These are phyloP conservation scores for Sherardia arvensis DNA, from an alignment of 257 asterid species.

Conservation along the genomic window DNA sequence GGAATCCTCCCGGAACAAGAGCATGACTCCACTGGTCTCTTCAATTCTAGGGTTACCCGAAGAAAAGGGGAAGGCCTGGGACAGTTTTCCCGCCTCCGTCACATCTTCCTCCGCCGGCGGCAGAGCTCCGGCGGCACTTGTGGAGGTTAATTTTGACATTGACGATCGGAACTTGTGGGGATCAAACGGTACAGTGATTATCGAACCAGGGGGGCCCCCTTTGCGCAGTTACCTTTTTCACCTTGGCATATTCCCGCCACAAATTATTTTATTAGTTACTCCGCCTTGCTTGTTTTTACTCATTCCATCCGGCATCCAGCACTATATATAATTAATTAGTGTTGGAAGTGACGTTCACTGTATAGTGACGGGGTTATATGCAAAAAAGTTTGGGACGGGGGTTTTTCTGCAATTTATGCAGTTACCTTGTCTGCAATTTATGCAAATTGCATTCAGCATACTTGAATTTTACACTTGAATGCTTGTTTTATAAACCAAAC, in stretches of 20 bases:
- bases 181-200: not conserved
- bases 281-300: too few relatives aligned
- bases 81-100: constrained; percentile 15
- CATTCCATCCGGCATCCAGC: too few relatives aligned
- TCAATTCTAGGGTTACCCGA: constrained; percentile 99
- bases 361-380: too few relatives aligned
- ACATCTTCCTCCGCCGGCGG: constrained; percentile 22
- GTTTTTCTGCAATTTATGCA: too few relatives aligned
- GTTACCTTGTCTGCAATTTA: too few relatives aligned
- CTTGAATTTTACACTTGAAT: too few relatives aligned
- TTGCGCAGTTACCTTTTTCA: not conserved
- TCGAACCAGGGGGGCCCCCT: not conserved
- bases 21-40: constrained; percentile 87
- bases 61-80: constrained; percentile 55
- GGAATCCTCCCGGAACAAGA: constrained; percentile 47
- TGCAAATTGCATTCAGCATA: too few relatives aligned
- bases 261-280: too few relatives aligned
- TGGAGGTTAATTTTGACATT: constrained; percentile 50
- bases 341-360: too few relatives aligned
- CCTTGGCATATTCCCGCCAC: not conserved
- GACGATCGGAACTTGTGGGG: not conserved
- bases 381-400: too few relatives aligned
- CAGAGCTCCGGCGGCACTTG: constrained; percentile 41
- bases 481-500: too few relatives aligned
- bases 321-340: too few relatives aligned